Evolutionary conservation across 768 basidiomycete genomes (phyloP).

Genomic region (Lepiota venenata): DNA sequence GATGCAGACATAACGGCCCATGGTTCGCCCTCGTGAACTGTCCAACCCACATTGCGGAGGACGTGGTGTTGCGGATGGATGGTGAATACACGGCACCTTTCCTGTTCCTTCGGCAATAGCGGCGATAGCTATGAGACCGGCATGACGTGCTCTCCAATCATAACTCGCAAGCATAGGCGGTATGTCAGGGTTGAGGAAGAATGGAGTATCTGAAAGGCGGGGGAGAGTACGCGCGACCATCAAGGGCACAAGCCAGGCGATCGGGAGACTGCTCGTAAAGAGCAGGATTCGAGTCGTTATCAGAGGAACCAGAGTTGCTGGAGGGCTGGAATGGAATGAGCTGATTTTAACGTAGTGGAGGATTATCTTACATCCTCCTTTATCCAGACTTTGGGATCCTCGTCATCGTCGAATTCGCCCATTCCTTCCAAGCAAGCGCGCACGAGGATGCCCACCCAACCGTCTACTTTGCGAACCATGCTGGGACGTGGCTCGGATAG

Average conservation of each 20-base stretch:
- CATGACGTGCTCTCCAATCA: conserved; percentile 85
- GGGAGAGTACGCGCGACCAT: conserved; percentile 74
- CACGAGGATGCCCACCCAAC: too few relatives aligned
- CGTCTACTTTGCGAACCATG: too few relatives aligned
- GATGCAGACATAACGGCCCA: too few relatives aligned
- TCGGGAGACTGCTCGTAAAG: conserved; percentile 84
- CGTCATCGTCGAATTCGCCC: conserved; percentile 68
- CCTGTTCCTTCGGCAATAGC: conserved; percentile 85
- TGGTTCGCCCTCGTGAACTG: too few relatives aligned
- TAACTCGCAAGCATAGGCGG: conserved; percentile 78
- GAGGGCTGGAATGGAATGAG: too few relatives aligned
- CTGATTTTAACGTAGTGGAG: conserved; percentile 21
- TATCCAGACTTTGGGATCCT: conserved; percentile 56
- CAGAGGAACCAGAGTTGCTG: too few relatives aligned
- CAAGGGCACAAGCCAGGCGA: conserved; percentile 75
- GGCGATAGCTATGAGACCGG: conserved; percentile 84
- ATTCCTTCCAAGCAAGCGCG: conserved; percentile 83
- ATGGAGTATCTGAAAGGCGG: conserved; percentile 56
- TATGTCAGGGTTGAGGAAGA: conserved; percentile 34
- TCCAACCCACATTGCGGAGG: too few relatives aligned
- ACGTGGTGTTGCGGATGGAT: too few relatives aligned
- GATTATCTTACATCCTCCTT: conserved; percentile 63
- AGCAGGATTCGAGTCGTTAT: conserved; percentile 65
- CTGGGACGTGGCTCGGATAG: too few relatives aligned
- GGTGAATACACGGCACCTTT: too few relatives aligned